Percentiles rank a stretch among this genome's conserved stretches.
phyloP scores from a whole-genome alignment of 2,329 filamentous ascomycete genomes.

The Cytospora mali region DNA sequence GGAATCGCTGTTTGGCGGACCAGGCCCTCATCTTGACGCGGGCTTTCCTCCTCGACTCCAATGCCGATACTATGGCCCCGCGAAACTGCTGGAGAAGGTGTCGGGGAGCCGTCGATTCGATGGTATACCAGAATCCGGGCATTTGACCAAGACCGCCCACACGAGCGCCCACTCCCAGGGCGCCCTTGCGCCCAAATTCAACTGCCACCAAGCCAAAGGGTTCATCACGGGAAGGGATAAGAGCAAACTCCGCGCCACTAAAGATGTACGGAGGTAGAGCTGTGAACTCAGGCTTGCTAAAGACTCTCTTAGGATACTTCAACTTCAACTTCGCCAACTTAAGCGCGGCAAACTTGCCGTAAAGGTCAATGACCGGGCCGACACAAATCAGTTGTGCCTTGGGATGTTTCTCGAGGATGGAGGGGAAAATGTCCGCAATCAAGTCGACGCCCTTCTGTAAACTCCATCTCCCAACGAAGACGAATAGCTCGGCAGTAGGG shows the following conservation, averaged over 20 bases:
- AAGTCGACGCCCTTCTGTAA: constrained; percentile 71
- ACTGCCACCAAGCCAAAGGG: constrained; percentile 71
- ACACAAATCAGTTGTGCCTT: constrained; percentile 65
- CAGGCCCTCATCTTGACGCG: constrained; percentile 66
- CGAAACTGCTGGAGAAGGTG: constrained; percentile 69
- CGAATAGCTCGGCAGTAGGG: constrained; percentile 64
- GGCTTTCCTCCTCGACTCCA: constrained; percentile 58
- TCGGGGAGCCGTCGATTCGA: constrained; percentile 64
- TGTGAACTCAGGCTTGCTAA: constrained; percentile 70
- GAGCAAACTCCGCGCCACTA: constrained; percentile 67
- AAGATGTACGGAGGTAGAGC: constrained; percentile 68
- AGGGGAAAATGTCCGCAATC: constrained; percentile 68
- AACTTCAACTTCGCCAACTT: constrained; percentile 68
- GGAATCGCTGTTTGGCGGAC: constrained; percentile 67
- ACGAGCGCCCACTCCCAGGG: constrained; percentile 65
- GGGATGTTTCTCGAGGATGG: constrained; percentile 60
- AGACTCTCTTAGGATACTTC: constrained; percentile 66
- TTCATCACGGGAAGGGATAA: constrained; percentile 70
- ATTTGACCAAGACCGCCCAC: constrained; percentile 71
- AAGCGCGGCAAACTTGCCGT: constrained; percentile 67
- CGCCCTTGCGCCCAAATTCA: constrained; percentile 69
- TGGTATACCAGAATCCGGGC: constrained; percentile 73
- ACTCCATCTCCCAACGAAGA: constrained; percentile 70
- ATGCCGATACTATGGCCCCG: constrained; percentile 61
- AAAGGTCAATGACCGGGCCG: constrained; percentile 68